Conservation (phyloP, 2,329 filamentous ascomycete genomes). For the Phialophora verrucosa region DNA sequence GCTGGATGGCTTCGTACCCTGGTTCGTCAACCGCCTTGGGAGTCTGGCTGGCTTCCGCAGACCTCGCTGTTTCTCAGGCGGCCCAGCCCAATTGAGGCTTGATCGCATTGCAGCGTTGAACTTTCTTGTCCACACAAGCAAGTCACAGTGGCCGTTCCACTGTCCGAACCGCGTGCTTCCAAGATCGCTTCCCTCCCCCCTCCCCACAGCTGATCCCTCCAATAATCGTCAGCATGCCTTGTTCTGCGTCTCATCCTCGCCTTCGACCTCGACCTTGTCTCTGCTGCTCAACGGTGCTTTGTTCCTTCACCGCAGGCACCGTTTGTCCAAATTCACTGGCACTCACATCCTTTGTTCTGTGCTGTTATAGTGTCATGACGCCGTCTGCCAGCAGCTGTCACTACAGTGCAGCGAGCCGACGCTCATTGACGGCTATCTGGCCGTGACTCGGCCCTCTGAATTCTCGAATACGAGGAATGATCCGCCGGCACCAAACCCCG, state of each 20-base stretch:
- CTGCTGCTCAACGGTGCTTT: conserved; percentile 15
- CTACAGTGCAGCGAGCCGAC: conserved; percentile 32
- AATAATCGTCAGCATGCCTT: conserved; percentile 37
- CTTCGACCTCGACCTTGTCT: conserved; percentile 26
- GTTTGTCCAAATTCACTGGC: conserved; percentile 22
- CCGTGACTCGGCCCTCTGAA: conserved; percentile 23
- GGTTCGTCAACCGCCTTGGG: conserved; percentile 17
- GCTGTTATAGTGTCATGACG: conserved; percentile 28
- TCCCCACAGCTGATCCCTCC: conserved; percentile 32
- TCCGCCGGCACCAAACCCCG: conserved; percentile 7
- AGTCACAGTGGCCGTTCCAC: conserved; percentile 26
- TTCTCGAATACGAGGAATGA: conserved; percentile 21
- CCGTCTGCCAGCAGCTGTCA: conserved; percentile 31
- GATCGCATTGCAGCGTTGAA: conserved; percentile 22
- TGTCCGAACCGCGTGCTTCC: conserved; percentile 36
- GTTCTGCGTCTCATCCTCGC: conserved; percentile 30
- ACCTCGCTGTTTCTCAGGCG: conserved; percentile 21
- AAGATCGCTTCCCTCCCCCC: conserved; percentile 29
- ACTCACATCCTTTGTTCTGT: conserved; percentile 25
- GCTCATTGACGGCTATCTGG: conserved; percentile 11
- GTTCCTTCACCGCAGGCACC: conserved; percentile 16
- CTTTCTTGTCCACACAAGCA: conserved; percentile 17
- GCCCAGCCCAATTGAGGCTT: conserved; percentile 29
- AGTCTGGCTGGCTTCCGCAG: no score
- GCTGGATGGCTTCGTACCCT: conserved; percentile 15